phyloP scores from a whole-genome alignment of 1,139 yeast species.

The Saccharomyces hybrid region DNA sequence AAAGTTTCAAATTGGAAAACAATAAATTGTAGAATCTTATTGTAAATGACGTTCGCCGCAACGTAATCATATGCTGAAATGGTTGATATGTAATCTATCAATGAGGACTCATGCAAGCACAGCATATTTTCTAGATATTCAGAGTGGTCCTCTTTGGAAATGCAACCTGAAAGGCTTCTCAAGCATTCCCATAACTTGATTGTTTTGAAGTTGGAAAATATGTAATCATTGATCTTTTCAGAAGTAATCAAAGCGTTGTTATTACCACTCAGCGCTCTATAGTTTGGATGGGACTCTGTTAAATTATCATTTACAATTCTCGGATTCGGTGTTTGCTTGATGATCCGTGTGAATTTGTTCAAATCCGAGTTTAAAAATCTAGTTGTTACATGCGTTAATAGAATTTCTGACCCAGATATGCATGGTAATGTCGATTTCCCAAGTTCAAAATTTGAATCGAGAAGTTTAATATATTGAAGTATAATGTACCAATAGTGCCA shows the following conservation, averaged over 20 bases:
- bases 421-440: constrained; percentile 3
- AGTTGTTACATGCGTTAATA: constrained; percentile 14
- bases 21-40: constrained; percentile 23
- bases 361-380: constrained; percentile 18
- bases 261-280: background rate
- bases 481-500: constrained; percentile 31
- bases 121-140: constrained; percentile 6
- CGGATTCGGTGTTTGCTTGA: constrained; percentile 10
- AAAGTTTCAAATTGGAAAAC: constrained; percentile 17
- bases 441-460: constrained; percentile 3
- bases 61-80: constrained; percentile 28
- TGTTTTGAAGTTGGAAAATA: constrained; percentile 21
- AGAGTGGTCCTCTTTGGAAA: constrained; percentile 5
- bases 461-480: constrained; percentile 8
- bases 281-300: constrained; percentile 1
- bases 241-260: background rate
- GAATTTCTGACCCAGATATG: constrained; percentile 19
- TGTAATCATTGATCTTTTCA: constrained; percentile 14
- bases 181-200: constrained; percentile 26
- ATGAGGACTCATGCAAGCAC: constrained; percentile 19
- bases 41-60: constrained; percentile 25
- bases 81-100: constrained; percentile 16
- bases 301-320: background rate
- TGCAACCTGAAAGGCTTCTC: constrained; percentile 16
- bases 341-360: constrained; percentile 13